Percentiles rank a stretch among this genome's conserved stretches.
phyloP scores from a whole-genome alignment of 2,329 filamentous ascomycete species.

The Verticillium dahliae region DNA sequence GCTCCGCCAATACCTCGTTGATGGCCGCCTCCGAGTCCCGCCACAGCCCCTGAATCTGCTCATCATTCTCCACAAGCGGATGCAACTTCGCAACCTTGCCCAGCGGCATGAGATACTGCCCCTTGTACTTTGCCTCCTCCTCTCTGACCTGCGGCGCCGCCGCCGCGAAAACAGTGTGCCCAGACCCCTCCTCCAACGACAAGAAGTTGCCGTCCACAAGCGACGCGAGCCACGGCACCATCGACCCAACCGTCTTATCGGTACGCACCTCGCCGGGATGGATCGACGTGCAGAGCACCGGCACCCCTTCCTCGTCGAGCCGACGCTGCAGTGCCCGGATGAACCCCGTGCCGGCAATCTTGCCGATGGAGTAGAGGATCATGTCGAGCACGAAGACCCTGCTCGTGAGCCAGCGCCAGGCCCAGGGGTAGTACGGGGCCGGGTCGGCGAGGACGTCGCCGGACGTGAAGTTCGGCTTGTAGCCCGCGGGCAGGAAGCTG shows the following conservation, averaged over 20 bases:
- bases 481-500: constrained; percentile 9
- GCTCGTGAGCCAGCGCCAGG: constrained; percentile 5
- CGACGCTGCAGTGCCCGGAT: constrained; percentile 11
- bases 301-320: constrained; percentile 2
- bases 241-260: neutral
- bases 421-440: constrained; percentile 5
- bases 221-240: neutral
- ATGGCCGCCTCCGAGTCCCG: constrained; percentile 9
- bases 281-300: constrained; percentile 7
- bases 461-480: constrained; percentile 11
- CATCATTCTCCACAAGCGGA: constrained; percentile 5
- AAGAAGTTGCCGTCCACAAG: constrained; percentile 2
- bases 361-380: constrained; percentile 15
- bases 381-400: constrained; percentile 13
- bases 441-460: constrained; percentile 5
- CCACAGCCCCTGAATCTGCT: constrained; percentile 11
- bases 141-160: constrained; percentile 5
- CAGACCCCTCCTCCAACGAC: constrained; percentile 8
- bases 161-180: constrained; percentile 9
- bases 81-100: constrained; percentile 5
- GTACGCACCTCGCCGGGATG: constrained; percentile 12
- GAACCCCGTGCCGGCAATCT: constrained; percentile 12
- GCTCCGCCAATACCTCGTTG: constrained; percentile 5
- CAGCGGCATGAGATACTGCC: constrained; percentile 9
- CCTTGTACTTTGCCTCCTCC: constrained; percentile 5